Conservation (phyloP, 2,329 filamentous ascomycete species). For the Aureobasidium lini region DNA sequence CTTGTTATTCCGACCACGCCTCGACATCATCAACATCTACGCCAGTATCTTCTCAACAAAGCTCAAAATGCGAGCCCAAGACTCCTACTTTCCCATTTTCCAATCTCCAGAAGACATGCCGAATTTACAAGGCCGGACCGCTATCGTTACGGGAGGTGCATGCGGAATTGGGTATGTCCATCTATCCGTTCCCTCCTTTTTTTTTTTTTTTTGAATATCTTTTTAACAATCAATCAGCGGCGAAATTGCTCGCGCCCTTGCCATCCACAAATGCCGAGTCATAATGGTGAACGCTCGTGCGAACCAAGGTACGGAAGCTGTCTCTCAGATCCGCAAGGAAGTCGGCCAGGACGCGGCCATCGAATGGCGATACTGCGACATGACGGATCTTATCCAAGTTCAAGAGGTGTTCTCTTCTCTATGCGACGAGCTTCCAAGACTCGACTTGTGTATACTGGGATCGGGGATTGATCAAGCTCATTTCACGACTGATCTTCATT, state of each 20-base stretch:
- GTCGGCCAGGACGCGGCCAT: constrained; percentile 23
- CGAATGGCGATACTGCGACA: constrained; percentile 37
- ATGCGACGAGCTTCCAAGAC: constrained; percentile 28
- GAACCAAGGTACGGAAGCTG: constrained; percentile 34
- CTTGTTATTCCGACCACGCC: constrained; percentile 39
- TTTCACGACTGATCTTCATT: constrained; percentile 31
- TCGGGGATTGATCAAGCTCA: constrained; percentile 39
- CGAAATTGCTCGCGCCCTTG: constrained; percentile 19
- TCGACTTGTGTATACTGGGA: constrained; percentile 38
- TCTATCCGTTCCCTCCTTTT: not conserved
- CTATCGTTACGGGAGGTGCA: constrained; percentile 16
- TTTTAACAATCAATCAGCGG: not conserved
- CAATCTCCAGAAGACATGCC: constrained; percentile 5
- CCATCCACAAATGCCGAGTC: constrained; percentile 18
- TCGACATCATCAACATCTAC: constrained; percentile 92
- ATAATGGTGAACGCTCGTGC: constrained; percentile 28
- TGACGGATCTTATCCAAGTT: constrained; percentile 33
- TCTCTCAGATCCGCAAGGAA: constrained; percentile 27
- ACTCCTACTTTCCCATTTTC: constrained; percentile 11
- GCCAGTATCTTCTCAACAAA: not conserved
- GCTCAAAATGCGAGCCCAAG: not conserved
- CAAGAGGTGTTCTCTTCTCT: constrained; percentile 33
- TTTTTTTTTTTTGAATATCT: not conserved
- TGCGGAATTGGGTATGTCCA: constrained; percentile 14
- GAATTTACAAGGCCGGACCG: constrained; percentile 14